A percentile compares a stretch with the other conserved stretches of the same genome.
Evolutionary conservation across 352 stramenopile genomes (phyloP).

Genomic region (Globisporangium splendens): DNA sequence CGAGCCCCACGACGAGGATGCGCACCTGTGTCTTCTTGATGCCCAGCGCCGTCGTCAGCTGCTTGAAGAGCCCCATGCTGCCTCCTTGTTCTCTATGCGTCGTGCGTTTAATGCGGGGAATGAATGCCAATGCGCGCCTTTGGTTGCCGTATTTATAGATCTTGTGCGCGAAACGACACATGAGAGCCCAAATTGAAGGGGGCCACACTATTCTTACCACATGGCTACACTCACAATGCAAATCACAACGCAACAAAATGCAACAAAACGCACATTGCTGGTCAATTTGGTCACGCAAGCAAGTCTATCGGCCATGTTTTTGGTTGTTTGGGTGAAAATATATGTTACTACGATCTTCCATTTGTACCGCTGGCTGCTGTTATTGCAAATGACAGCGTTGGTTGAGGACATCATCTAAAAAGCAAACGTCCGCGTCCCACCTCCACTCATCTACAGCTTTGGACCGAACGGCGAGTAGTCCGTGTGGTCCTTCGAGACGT

Average conservation of each 20-base stretch:
- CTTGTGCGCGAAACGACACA: neutral
- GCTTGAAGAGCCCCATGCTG: constrained; percentile 84
- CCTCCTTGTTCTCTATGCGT: neutral
- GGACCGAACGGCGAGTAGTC: constrained; percentile 97
- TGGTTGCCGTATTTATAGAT: too few relatives aligned
- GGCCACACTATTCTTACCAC: constrained; percentile 1
- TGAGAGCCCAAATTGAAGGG: neutral
- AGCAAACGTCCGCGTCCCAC: too few relatives aligned
- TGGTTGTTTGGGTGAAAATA: too few relatives aligned
- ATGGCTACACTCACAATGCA: neutral
- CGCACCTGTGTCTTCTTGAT: constrained; percentile 82
- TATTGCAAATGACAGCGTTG: too few relatives aligned
- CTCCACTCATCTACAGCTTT: constrained; percentile 42
- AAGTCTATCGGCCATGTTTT: too few relatives aligned
- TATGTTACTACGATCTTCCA: too few relatives aligned
- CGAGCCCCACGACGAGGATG: constrained; percentile 87
- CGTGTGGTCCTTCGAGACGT: constrained; percentile 90
- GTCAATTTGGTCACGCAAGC: too few relatives aligned
- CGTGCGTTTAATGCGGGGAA: neutral
- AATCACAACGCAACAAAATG: too few relatives aligned
- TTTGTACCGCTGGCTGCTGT: too few relatives aligned
- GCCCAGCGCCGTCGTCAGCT: constrained; percentile 66
- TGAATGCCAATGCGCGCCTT: too few relatives aligned
- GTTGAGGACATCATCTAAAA: too few relatives aligned
- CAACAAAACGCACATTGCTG: too few relatives aligned